Evolutionary conservation across 2,329 filamentous ascomycete genomes (phyloP).

Genomic region (Fusarium mangiferae): DNA sequence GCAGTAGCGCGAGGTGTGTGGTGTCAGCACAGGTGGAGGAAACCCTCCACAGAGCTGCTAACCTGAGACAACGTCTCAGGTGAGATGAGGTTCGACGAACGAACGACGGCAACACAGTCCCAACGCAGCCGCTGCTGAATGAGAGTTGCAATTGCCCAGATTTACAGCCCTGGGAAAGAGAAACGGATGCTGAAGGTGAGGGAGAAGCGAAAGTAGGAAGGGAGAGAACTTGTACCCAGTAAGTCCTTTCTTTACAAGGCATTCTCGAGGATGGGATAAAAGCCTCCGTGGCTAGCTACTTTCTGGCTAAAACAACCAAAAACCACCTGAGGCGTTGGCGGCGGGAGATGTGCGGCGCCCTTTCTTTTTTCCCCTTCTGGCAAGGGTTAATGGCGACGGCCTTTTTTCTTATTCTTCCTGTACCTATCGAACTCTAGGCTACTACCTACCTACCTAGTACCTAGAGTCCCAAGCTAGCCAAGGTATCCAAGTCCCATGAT

Average conservation of each 20-base stretch:
- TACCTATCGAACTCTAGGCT: conserved; percentile 1
- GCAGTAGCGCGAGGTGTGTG: conserved; percentile 32
- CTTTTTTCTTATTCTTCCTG: background rate
- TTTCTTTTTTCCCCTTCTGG: conserved; percentile 24
- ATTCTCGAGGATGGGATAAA: background rate
- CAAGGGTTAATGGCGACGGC: conserved; percentile 25
- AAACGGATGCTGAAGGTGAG: conserved; percentile 4
- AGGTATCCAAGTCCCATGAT: background rate
- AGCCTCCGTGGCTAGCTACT: conserved; percentile 13
- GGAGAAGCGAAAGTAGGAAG: conserved; percentile 12
- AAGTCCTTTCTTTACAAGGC: background rate
- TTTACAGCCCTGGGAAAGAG: background rate
- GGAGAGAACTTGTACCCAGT: background rate
- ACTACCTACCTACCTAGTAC: no score
- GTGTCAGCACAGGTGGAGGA: conserved; percentile 39
- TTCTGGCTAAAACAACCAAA: conserved; percentile 27
- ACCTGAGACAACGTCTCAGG: conserved; percentile 53
- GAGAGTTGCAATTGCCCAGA: background rate
- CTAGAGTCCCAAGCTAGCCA: background rate
- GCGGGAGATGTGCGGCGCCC: conserved; percentile 36
- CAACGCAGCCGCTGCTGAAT: background rate
- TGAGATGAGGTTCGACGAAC: conserved; percentile 41
- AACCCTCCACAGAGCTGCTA: conserved; percentile 35
- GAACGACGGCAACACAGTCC: conserved; percentile 7
- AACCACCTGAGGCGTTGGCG: conserved; percentile 33